Base-by-base conservation (phyloP, 1,139 yeast genomes). In the Tardiomyces blankii region DNA sequence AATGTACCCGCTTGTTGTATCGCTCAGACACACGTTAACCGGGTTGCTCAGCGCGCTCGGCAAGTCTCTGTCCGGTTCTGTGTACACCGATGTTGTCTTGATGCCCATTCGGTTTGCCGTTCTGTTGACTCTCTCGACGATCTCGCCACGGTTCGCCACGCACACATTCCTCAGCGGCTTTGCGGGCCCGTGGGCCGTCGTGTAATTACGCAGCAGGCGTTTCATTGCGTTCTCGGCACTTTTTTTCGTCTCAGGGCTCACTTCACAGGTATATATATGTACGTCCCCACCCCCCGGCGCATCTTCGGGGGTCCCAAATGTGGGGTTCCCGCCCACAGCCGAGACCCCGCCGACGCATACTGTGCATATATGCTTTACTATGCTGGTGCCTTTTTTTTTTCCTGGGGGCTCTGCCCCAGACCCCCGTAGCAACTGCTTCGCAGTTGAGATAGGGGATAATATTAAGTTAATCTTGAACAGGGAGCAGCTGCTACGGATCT, bases 61-160 rank as follows among this genome's bases (percentile, higher is more conserved):
- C 3, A 74, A 65, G 41, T 65, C 68, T 7, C 65, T 56, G 51
- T 72, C 76, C 41, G 73, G 74, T 30, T 61, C 65, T 7, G 74
- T 65, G 53, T 66, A 72, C 21, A 72, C 59, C 1, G 70, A 66
- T 23, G 72, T 63, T 16, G 75, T 62, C 38, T 61, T 58, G 40
- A 72, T 60, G 7, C 68, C 67, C 56, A 64, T 53, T 47, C 62
- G 56, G 45, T 65, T 57, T 45, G 75, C 73, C 1, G 73, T 62
- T 39, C 62, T 56, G 25, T 66, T 63, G 40, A 70, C 70, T 39
- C 76, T 56, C 51, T 70, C 68, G 21, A 74, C 74, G 39, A 72
- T 72, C 51, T 72, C 76, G 25, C 76, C 76, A 47, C 76, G 62
- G 51, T 71, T 71, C 38, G 75, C 75, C 38, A 71, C 63, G 38